Conservation (phyloP, 148 eudicot species). For the Vaccinium myrtillus region DNA sequence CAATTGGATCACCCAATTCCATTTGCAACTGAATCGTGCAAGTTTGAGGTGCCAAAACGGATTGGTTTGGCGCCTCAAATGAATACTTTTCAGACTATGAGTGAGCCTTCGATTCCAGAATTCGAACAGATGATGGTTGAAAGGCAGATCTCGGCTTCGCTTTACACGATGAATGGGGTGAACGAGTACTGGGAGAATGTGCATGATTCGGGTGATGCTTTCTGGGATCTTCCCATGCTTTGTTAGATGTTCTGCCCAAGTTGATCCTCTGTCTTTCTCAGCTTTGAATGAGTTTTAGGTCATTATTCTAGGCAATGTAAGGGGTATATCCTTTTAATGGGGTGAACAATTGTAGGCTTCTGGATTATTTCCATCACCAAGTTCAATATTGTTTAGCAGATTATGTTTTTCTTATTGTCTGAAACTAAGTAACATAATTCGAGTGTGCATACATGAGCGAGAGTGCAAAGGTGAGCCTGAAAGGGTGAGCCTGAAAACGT, state of each 20-base stretch:
- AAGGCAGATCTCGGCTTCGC: slow-evolving; percentile 56
- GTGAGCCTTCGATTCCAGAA: slow-evolving; percentile 25
- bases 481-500: too few species aligned
- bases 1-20: slow-evolving; percentile 16
- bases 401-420: background rate
- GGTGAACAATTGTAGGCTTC: background rate
- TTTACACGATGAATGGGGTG: slow-evolving; percentile 55
- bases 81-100: background rate
- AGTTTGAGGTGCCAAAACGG: slow-evolving; percentile 17
- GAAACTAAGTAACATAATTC: too few species aligned
- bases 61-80: slow-evolving; percentile 10
- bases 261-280: slow-evolving; percentile 1
- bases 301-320: background rate
- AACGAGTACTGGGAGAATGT: slow-evolving; percentile 46
- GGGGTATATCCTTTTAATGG: background rate
- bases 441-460: too few species aligned
- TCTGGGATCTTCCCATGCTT: slow-evolving; percentile 41
- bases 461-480: too few species aligned
- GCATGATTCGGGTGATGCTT: slow-evolving; percentile 29
- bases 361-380: background rate
- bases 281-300: slow-evolving; percentile 9
- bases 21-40: slow-evolving; percentile 8
- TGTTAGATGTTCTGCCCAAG: slow-evolving; percentile 34
- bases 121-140: slow-evolving; percentile 53
- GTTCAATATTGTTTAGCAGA: background rate